These are phyloP conservation scores for Eutypa lata DNA, from an alignment of 2,329 filamentous ascomycete species.

Conservation along the genomic window DNA sequence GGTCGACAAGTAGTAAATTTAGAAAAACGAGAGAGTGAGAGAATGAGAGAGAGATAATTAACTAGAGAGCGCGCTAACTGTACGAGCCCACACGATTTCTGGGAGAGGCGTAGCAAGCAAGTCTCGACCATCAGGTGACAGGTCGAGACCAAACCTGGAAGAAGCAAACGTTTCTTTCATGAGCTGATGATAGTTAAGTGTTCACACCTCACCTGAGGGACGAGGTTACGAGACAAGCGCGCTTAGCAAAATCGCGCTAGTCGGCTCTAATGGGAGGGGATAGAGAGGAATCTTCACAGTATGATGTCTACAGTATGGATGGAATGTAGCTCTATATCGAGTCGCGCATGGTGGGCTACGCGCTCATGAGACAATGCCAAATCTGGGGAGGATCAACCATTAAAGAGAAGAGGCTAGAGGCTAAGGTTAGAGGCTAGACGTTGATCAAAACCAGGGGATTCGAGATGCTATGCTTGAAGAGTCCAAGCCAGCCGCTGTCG, in stretches of 20 bases:
- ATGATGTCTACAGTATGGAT: slow-evolving; percentile 5
- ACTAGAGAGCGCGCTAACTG: no score
- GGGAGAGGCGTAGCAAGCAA: slow-evolving; percentile 15
- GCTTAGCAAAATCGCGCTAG: slow-evolving; percentile 14
- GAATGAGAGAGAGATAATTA: slow-evolving; percentile 12
- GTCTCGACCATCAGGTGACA: slow-evolving; percentile 19
- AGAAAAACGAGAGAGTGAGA: slow-evolving; percentile 18
- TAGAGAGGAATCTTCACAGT: slow-evolving; percentile 12
- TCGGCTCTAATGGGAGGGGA: slow-evolving; percentile 5
- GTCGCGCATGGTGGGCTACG: no score
- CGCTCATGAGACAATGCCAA: background rate
- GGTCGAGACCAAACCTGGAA: slow-evolving; percentile 11
- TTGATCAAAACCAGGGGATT: background rate
- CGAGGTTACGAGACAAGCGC: slow-evolving; percentile 19
- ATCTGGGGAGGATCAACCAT: background rate
- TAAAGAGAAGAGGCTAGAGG: no score
- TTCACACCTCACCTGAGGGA: slow-evolving; percentile 8
- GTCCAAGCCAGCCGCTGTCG: no score
- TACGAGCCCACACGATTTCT: slow-evolving; percentile 14
- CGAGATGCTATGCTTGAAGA: background rate
- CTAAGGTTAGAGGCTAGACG: no score
- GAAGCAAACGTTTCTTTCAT: slow-evolving; percentile 15
- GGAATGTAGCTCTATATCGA: background rate
- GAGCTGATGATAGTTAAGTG: slow-evolving; percentile 12
- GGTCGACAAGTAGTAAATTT: slow-evolving; percentile 10